phyloP scores from a whole-genome alignment of 2,329 filamentous ascomycete species.

The Pyrenochaeta sp. region DNA sequence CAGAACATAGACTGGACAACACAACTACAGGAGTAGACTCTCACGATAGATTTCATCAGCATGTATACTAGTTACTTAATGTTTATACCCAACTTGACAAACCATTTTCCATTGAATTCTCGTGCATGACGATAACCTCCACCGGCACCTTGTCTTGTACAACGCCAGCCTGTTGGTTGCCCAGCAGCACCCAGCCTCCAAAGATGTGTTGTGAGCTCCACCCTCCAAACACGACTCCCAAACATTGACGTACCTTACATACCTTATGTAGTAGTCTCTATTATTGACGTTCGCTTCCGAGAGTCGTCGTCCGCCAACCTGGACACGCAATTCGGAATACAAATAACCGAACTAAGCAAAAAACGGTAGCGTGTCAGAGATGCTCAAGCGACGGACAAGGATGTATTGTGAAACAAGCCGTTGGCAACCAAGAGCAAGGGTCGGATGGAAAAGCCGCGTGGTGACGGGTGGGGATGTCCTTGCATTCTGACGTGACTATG shows the following conservation, averaged over 20 bases:
- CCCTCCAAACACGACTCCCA: neutral
- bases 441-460: constrained; percentile 12
- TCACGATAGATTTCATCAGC: too few relatives aligned
- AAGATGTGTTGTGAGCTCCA: neutral
- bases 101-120: too few relatives aligned
- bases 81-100: too few relatives aligned
- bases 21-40: neutral
- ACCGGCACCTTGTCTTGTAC: constrained; percentile 2
- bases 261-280: too few relatives aligned
- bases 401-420: constrained; percentile 34
- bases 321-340: constrained; percentile 2
- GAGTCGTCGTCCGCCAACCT: neutral
- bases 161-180: constrained; percentile 7
- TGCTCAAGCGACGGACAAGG: constrained; percentile 13
- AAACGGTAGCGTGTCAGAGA: constrained; percentile 17
- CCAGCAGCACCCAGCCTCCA: neutral
- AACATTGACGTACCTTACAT: too few relatives aligned
- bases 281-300: too few relatives aligned
- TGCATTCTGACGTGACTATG: constrained; percentile 32
- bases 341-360: constrained; percentile 6
- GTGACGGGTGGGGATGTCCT: constrained; percentile 18
- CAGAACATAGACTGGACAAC: neutral
- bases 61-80: too few relatives aligned
- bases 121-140: too few relatives aligned
- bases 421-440: constrained; percentile 25